Conservation (phyloP, 306 rosid species). For the Arachis hypogaea region DNA sequence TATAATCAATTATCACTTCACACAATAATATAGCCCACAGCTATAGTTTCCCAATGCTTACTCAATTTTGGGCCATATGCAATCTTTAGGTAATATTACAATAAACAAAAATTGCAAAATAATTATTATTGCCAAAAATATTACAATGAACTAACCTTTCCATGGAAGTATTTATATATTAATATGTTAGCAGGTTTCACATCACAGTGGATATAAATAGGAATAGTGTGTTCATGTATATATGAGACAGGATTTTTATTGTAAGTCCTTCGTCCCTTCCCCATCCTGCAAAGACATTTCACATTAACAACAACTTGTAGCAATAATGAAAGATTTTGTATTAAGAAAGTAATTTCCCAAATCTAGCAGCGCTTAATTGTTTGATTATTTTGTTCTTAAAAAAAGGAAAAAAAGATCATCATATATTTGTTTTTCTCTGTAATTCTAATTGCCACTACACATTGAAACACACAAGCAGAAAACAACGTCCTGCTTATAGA, state of each 20-base stretch:
- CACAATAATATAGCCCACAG: too few species aligned
- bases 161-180: too few species aligned
- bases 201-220: too few species aligned
- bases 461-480: background rate
- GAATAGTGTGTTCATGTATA: too few species aligned
- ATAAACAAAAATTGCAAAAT: too few species aligned
- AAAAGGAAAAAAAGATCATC: background rate
- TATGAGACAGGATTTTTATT: conserved; percentile 61
- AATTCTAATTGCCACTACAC: background rate
- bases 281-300: conserved; percentile 63
- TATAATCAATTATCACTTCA: too few species aligned
- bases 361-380: background rate
- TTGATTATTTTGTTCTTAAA: background rate
- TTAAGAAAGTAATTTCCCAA: conserved; percentile 18
- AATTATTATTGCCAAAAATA: too few species aligned
- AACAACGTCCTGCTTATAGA: background rate
- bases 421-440: background rate
- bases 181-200: too few species aligned
- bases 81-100: too few species aligned
- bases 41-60: too few species aligned
- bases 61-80: too few species aligned
- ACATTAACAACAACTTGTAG: conserved; percentile 10
- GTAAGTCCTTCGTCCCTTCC: conserved; percentile 66
- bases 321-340: background rate
- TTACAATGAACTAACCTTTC: too few species aligned